phyloP scores from a whole-genome alignment of 83 land plant genomes.

The Thuja plicata region DNA sequence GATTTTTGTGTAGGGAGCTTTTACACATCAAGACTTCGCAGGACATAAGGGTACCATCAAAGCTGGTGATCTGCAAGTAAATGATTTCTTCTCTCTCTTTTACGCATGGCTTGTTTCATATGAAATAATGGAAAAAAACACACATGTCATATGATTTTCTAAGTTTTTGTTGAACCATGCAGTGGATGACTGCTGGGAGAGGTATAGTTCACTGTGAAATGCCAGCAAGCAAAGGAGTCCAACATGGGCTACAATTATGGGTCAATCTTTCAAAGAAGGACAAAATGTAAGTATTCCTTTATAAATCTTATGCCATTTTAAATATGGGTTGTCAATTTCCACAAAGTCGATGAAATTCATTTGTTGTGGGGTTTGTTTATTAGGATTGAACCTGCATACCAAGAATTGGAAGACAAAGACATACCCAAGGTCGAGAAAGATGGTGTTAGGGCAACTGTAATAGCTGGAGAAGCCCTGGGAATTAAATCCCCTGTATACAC shows the following conservation, averaged over 20 bases:
- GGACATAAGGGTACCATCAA: constrained; percentile 90
- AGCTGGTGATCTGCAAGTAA: constrained; percentile 90
- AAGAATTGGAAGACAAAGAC: constrained; percentile 63
- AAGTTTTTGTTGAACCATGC: constrained; percentile 15
- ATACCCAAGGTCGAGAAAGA: constrained; percentile 58
- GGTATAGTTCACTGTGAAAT: constrained; percentile 85
- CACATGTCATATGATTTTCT: not conserved
- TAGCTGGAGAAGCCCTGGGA: constrained; percentile 90
- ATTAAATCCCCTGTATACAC: constrained; percentile 78
- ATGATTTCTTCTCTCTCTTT: not conserved
- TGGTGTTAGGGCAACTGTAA: constrained; percentile 76
- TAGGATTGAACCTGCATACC: constrained; percentile 92
- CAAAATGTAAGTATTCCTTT: constrained; percentile 66
- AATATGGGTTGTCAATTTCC: not conserved
- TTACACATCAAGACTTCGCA: constrained; percentile 90
- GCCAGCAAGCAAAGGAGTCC: constrained; percentile 66
- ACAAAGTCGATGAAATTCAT: not conserved
- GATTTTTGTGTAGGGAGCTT: constrained; percentile 52
- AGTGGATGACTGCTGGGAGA: constrained; percentile 95
- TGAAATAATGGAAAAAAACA: not conserved
- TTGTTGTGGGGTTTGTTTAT: not conserved
- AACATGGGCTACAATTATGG: constrained; percentile 79
- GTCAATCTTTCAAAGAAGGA: constrained; percentile 83
- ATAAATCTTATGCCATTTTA: not conserved
- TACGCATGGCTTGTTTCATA: not conserved